Base-by-base conservation (phyloP, 139 green algal species). In the Zygnema circumcarinatum region DNA sequence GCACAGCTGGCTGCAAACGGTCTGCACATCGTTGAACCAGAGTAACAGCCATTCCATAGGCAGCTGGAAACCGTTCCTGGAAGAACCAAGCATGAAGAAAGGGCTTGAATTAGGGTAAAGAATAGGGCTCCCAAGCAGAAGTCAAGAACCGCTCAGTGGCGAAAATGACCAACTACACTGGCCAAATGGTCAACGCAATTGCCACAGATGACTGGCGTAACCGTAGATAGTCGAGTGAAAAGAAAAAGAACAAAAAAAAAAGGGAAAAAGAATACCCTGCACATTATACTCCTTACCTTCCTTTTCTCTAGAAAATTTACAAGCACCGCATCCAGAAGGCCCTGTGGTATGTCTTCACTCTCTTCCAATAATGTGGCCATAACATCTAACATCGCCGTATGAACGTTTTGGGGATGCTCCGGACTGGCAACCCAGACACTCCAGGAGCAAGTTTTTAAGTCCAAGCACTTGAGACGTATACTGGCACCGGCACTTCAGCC, bases 241-340 rank as follows among this genome's bases (percentile, higher is more conserved):
- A n/a, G n/a, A n/a, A n/a, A n/a, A n/a, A n/a, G n/a, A n/a, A n/a
- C n/a, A n/a, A n/a, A n/a, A n/a, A n/a, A n/a, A n/a, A n/a, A n/a
- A n/a, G n/a, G n/a, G n/a, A n/a, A n/a, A n/a, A n/a, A n/a, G n/a
- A n/a, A n/a, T n/a, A n/a, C n/a, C n/a, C n/a, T n/a, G n/a, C n/a
- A n/a, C n/a, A n/a, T n/a, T n/a, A n/a, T n/a, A n/a, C n/a, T n/a
- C n/a, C 40, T n/a, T 35, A 40, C 39, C 21, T 53, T 85, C 86
- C 81, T 72, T 47, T 39, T 74, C 47, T n/a, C n/a, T 69, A 32
- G 54, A 33, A 97, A 87, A 67, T 87, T 78, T 1, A 69, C 62
- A 39, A 97, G 79, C 32, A 97, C 79, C 25, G 81, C 76, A 53
- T 98, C 95, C 42, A 96, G 86, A 22, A 95, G 69, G 0, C 38